These are phyloP conservation scores for Penicillium corylophilum DNA, from an alignment of 2,329 filamentous ascomycete genomes.

Conservation along the genomic window DNA sequence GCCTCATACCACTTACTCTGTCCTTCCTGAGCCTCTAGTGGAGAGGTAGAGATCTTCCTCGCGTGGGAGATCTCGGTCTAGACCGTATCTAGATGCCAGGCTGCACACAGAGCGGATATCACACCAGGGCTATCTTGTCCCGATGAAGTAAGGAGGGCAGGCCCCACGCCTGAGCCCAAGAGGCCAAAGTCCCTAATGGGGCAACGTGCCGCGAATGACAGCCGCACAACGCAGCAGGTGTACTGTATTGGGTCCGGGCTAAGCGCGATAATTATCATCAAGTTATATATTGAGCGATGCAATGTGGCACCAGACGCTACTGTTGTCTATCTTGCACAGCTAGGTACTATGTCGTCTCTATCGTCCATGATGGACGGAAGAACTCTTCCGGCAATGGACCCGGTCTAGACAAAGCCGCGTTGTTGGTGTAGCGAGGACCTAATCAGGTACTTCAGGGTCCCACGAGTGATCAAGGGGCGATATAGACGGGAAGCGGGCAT, in stretches of 20 bases:
- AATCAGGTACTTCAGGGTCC: neutral
- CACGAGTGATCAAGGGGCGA: neutral
- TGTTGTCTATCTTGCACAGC: neutral
- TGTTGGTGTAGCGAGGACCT: neutral
- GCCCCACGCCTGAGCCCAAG: neutral
- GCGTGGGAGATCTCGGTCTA: slow-evolving; percentile 1
- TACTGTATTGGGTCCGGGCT: slow-evolving; percentile 7
- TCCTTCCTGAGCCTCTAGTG: neutral
- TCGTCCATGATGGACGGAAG: neutral
- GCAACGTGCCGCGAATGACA: slow-evolving; percentile 10
- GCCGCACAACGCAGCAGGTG: slow-evolving; percentile 15
- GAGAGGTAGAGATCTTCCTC: neutral
- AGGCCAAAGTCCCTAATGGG: slow-evolving; percentile 8
- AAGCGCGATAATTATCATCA: slow-evolving; percentile 11
- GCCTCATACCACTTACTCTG: neutral
- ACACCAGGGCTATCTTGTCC: neutral
- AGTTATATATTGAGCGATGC: neutral
- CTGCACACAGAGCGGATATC: neutral
- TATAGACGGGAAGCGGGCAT: neutral
- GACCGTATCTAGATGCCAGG: neutral
- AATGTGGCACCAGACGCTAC: neutral
- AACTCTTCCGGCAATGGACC: slow-evolving; percentile 5
- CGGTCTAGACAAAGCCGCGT: slow-evolving; percentile 11
- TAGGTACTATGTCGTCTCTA: neutral
- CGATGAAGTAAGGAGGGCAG: neutral